A percentile compares a stretch with the other conserved stretches of the same genome.
Evolutionary conservation across 108 stramenopile genomes (phyloP).

Genomic region (Heterococcus sp.): DNA sequence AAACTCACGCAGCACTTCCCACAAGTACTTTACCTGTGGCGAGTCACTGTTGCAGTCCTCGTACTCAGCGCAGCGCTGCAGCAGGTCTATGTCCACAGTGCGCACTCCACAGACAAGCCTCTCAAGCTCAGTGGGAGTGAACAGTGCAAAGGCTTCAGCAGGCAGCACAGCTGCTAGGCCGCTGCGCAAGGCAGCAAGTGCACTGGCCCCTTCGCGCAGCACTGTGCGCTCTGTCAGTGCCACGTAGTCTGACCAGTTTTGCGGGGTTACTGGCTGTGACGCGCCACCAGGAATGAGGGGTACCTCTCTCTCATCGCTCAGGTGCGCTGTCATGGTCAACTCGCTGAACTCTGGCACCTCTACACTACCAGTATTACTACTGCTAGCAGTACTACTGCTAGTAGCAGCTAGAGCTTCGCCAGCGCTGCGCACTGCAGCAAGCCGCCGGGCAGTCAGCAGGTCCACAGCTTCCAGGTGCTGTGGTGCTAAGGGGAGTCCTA

Average conservation of each 20-base stretch:
- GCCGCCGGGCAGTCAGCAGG: constrained; percentile 10
- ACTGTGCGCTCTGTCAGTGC: constrained; percentile 17
- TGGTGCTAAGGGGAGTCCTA: constrained; percentile 25
- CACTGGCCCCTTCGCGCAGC: constrained; percentile 12
- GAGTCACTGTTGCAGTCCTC: constrained; percentile 72
- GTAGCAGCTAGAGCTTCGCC: no score
- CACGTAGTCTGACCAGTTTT: constrained; percentile 68
- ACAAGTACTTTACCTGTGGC: constrained; percentile 72
- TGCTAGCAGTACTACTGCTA: no score
- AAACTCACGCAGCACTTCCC: no score
- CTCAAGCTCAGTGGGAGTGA: constrained; percentile 74
- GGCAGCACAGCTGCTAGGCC: constrained; percentile 85
- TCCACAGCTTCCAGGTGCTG: constrained; percentile 37
- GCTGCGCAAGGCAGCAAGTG: constrained; percentile 73
- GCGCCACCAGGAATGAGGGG: constrained; percentile 9
- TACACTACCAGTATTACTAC: no score
- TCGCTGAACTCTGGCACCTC: constrained; percentile 30
- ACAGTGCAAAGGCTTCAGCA: constrained; percentile 74
- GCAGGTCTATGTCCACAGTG: constrained; percentile 82
- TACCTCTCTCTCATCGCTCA: constrained; percentile 32
- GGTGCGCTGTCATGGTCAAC: constrained; percentile 18
- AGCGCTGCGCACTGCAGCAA: no score
- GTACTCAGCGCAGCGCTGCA: constrained; percentile 78
- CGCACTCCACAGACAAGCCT: constrained; percentile 78
- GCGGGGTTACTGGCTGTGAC: constrained; percentile 10